These are phyloP conservation scores for Plasmodium sp. DNA, from an alignment of 169 alveolate genomes.

Conservation along the genomic window DNA sequence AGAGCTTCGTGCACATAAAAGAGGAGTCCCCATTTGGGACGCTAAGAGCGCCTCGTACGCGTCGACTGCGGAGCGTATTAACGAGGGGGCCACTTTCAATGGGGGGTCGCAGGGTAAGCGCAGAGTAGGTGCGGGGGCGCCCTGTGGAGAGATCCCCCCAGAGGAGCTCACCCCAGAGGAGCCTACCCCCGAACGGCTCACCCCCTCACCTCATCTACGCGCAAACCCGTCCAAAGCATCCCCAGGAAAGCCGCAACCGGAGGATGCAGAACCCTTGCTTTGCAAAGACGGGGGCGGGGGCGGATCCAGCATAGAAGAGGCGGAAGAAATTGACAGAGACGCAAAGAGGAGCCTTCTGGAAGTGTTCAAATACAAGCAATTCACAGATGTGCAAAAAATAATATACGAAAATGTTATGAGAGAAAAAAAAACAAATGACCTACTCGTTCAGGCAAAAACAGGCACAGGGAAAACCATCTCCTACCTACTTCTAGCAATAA, in stretches of 20 bases:
- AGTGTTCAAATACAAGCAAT: constrained; percentile 54
- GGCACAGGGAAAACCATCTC: constrained; percentile 96
- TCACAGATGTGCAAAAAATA: constrained; percentile 72
- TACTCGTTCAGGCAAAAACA: constrained; percentile 96
- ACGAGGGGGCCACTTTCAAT: background rate
- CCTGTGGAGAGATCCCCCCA: background rate
- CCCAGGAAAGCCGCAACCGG: background rate
- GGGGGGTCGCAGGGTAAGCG: background rate
- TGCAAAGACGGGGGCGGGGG: background rate
- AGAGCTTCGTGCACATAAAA: background rate
- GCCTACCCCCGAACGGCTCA: background rate
- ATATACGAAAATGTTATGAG: constrained; percentile 63
- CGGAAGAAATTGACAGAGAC: constrained; percentile 45
- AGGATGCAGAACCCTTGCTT: background rate
- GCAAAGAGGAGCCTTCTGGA: constrained; percentile 46
- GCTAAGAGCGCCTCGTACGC: background rate
- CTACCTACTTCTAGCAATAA: constrained; percentile 91
- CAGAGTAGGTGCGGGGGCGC: background rate
- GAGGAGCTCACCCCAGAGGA: background rate
- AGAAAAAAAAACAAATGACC: constrained; percentile 70
- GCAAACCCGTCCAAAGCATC: background rate
- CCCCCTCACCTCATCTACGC: background rate
- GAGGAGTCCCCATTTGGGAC: background rate
- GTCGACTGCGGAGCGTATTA: background rate
- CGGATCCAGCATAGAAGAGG: constrained; percentile 12